A percentile compares a stretch with the other conserved stretches of the same genome.
Conservation (phyloP, 306 rosid species). For the Citrullus mucosospermus region DNA sequence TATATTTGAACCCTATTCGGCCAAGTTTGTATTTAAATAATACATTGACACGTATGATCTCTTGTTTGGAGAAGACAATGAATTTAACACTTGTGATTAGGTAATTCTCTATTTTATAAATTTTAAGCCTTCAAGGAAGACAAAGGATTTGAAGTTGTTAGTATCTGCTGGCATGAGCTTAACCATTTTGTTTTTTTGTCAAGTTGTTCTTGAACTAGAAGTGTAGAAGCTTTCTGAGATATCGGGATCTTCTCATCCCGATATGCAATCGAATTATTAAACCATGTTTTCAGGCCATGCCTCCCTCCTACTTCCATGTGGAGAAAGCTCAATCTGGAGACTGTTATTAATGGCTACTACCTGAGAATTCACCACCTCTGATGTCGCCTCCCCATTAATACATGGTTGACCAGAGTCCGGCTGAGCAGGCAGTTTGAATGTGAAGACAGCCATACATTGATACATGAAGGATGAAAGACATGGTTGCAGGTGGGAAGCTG, state of each 20-base stretch:
- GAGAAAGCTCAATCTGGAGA: neutral
- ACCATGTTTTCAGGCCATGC: neutral
- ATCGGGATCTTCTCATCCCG: neutral
- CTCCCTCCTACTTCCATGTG: neutral
- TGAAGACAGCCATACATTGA: constrained; percentile 14
- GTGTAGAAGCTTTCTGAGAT: neutral
- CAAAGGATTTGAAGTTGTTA: neutral
- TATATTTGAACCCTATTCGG: neutral
- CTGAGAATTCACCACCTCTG: neutral
- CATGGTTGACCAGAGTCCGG: neutral
- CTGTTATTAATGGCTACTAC: neutral
- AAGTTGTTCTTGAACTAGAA: neutral
- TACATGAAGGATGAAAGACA: constrained; percentile 14
- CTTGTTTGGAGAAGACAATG: neutral
- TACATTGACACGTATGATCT: neutral
- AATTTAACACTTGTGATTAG: neutral
- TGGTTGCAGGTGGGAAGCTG: constrained; percentile 17
- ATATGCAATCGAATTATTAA: neutral
- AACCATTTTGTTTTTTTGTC: neutral
- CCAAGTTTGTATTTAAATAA: neutral
- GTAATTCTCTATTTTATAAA: neutral
- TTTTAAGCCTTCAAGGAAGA: neutral
- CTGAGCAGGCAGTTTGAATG: constrained; percentile 12
- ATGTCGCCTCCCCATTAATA: neutral
- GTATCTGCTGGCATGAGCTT: neutral